Base-by-base conservation (phyloP, 257 asterid genomes). In the Nicotiana attenuata region DNA sequence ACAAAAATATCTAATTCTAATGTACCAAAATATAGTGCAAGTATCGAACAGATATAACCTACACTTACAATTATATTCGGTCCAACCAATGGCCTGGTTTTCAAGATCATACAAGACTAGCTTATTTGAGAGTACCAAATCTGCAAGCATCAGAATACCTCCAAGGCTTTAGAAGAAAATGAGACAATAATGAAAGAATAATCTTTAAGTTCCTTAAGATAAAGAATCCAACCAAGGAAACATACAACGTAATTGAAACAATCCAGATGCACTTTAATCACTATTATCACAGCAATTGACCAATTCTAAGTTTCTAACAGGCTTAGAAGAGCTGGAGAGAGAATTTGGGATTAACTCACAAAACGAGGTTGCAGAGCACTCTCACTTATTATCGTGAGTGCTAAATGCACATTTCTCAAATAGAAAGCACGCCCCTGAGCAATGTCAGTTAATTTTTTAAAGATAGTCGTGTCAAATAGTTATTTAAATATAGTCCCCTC, bases 51-150 rank as follows among this genome's bases (percentile, higher is more conserved):
- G 83, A 65, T 24, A 50, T 52, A 50, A 9, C 13, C 13, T 45
- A 50, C 31, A 65, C 98, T 94, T 90, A 96, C 99, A 96, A 91
- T 96, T 96, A 83, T 96, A 96, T 81, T 93, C 98, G 0, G 98
- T 94, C 99, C 99, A 96, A 81, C 99, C 99, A 86, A 96, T 94
- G 66, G 95, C 84, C 87, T 96, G 98, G 80, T 90, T 94, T 88
- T 94, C 98, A 67, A 96, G 98, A 84, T 96, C 98, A 87, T 94
- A 96, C 69, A 94, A 86, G 85, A 94, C 89, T 87, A 96, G 92
- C 91, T 93, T 96, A 88, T 93, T 94, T 81, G 99, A 91, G 59
- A 96, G 97, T 83, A 96, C 97, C 89, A 96, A 82, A 90, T 94
- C 99, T 96, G 97, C 88, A 81, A 91, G 81, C 87, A 88, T 61